Evolutionary conservation across 768 basidiomycete genomes (phyloP).

Genomic region (Trametes coccinea): DNA sequence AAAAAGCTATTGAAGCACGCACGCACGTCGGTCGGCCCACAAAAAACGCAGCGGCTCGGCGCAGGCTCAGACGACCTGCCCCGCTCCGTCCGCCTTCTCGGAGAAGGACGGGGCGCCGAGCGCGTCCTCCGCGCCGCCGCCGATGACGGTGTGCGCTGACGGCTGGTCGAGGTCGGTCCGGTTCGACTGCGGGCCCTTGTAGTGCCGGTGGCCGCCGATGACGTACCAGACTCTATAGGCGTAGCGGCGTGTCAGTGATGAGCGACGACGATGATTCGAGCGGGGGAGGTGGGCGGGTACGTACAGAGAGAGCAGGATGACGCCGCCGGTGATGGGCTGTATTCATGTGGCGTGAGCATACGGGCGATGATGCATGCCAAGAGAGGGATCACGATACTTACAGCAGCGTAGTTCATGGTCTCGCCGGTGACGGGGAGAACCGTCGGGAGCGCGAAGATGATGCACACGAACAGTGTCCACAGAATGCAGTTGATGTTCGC

Average conservation of each 20-base stretch:
- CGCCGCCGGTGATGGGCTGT: constrained; percentile 37
- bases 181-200: constrained; percentile 31
- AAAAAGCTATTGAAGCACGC: constrained; percentile 16
- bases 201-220: constrained; percentile 24
- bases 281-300: too few species aligned
- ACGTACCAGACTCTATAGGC: constrained; percentile 22
- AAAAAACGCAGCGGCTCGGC: too few species aligned
- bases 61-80: constrained; percentile 11
- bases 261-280: too few species aligned
- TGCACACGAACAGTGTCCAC: constrained; percentile 68
- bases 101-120: not conserved
- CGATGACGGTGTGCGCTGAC: not conserved
- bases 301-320: constrained; percentile 36
- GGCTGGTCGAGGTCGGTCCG: constrained; percentile 12
- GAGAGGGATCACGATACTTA: constrained; percentile 35
- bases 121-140: not conserved
- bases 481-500: constrained; percentile 65
- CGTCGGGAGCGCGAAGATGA: constrained; percentile 76
- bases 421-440: constrained; percentile 62
- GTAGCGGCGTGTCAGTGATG: too few species aligned
- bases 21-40: too few species aligned
- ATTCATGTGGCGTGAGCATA: too few species aligned
- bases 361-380: not conserved
- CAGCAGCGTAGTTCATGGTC: constrained; percentile 85
- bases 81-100: constrained; percentile 14